Conservation (phyloP, 2,329 filamentous ascomycete species). For the Aspergillus brunneoviolaceus region DNA sequence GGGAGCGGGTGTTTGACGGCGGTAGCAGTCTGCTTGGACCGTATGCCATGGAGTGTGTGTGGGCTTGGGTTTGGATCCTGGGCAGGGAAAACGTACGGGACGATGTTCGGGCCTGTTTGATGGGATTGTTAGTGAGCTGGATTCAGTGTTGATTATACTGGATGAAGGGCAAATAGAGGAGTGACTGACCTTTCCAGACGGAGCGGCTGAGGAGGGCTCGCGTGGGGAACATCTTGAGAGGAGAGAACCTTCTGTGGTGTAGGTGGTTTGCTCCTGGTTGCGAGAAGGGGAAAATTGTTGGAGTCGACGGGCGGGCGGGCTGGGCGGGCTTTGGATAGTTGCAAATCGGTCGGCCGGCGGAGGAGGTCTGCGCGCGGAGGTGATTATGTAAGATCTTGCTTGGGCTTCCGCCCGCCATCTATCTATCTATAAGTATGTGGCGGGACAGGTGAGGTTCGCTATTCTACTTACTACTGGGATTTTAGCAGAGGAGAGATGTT, state of each 20-base stretch:
- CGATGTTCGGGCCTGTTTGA: slow-evolving; percentile 63
- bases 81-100: slow-evolving; percentile 53
- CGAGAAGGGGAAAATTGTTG: slow-evolving; percentile 3
- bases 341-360: not conserved
- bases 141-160: not conserved
- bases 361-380: not conserved
- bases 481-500: too few species aligned
- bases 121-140: slow-evolving; percentile 8
- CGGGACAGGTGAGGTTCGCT: too few species aligned
- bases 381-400: slow-evolving; percentile 11
- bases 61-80: too few species aligned
- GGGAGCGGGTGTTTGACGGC: too few species aligned
- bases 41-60: too few species aligned
- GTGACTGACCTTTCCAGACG: slow-evolving; percentile 75
- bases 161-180: not conserved
- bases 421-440: too few species aligned
- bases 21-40: too few species aligned
- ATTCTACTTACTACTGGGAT: too few species aligned
- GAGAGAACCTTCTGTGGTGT: slow-evolving; percentile 15
- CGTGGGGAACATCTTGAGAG: slow-evolving; percentile 64
- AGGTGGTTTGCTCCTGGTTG: slow-evolving; percentile 10
- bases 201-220: slow-evolving; percentile 70
- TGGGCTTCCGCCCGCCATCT: too few species aligned
- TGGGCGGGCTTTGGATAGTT: slow-evolving; percentile 10
- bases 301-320: too few species aligned